These are phyloP conservation scores for Diophrys sp. DNA, from an alignment of 73 alveolate genomes.

Conservation along the genomic window DNA sequence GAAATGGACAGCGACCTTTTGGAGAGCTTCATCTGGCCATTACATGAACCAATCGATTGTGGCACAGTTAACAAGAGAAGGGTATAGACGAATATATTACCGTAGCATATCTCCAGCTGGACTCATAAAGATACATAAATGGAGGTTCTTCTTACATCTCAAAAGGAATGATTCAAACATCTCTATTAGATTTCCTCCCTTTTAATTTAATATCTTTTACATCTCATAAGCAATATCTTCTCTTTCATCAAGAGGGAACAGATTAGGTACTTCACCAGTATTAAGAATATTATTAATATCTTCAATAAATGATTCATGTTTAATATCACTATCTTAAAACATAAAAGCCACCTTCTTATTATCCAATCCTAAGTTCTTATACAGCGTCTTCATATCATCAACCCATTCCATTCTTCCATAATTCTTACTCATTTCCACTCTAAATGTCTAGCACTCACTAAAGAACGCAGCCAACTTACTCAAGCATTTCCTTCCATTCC, in stretches of 20 bases:
- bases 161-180: constrained; percentile 78
- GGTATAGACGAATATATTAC: constrained; percentile 78
- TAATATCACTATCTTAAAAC: constrained; percentile 78
- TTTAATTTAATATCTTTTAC: constrained; percentile 70
- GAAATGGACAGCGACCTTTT: constrained; percentile 78
- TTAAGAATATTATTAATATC: constrained; percentile 79
- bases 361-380: constrained; percentile 20
- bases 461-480: constrained; percentile 82
- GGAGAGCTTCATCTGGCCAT: constrained; percentile 99
- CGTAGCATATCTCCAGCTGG: constrained; percentile 89
- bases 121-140: constrained; percentile 69
- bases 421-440: constrained; percentile 80
- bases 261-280: constrained; percentile 89
- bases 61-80: constrained; percentile 75
- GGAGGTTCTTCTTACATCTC: constrained; percentile 79
- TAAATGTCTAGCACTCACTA: constrained; percentile 61
- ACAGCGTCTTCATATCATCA: constrained; percentile 39
- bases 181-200: constrained; percentile 90
- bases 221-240: constrained; percentile 71
- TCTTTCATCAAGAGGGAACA: constrained; percentile 76
- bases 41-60: constrained; percentile 82
- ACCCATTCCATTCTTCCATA: constrained; percentile 68
- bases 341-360: constrained; percentile 65
- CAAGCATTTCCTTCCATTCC: constrained; percentile 87
- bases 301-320: constrained; percentile 79